These are phyloP conservation scores for Gamsiella multidivaricata DNA, from an alignment of 192 early-diverging fungal genomes.

Conservation along the genomic window DNA sequence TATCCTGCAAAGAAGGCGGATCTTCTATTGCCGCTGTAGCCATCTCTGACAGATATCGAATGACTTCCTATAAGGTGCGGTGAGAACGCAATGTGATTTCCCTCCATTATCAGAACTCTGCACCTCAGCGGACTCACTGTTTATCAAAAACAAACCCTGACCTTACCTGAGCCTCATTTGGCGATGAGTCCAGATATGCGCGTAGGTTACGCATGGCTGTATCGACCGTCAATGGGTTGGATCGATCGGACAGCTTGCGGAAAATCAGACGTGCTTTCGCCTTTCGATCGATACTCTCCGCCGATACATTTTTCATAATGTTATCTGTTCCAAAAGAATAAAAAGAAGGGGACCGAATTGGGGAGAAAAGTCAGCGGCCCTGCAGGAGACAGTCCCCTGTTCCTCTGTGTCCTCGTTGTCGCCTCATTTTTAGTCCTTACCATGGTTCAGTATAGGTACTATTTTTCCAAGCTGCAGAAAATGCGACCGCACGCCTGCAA, in stretches of 20 bases:
- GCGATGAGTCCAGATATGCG: conserved; percentile 16
- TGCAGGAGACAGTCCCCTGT: neutral
- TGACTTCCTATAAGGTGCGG: conserved; percentile 4
- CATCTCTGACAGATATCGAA: conserved; percentile 7
- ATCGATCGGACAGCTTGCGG: conserved; percentile 7
- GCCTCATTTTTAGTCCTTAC: neutral
- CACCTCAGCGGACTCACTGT: no score
- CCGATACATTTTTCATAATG: no score
- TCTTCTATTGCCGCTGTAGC: neutral
- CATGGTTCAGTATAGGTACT: neutral
- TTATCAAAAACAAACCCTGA: no score
- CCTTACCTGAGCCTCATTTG: conserved; percentile 24
- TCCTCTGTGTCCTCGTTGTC: neutral
- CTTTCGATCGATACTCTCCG: conserved; percentile 4
- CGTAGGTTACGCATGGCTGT: neutral
- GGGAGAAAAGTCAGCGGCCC: neutral
- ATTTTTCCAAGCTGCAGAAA: conserved; percentile 1
- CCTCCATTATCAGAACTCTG: neutral
- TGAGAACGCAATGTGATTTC: neutral
- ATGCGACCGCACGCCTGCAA: conserved; percentile 9
- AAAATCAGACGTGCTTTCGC: conserved; percentile 24
- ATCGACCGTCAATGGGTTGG: neutral
- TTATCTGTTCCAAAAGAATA: neutral
- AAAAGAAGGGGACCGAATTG: conserved; percentile 6
- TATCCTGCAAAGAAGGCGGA: neutral